phyloP scores from a whole-genome alignment of 2,329 filamentous ascomycete genomes.

The Aaosphaeria pasadenensis region DNA sequence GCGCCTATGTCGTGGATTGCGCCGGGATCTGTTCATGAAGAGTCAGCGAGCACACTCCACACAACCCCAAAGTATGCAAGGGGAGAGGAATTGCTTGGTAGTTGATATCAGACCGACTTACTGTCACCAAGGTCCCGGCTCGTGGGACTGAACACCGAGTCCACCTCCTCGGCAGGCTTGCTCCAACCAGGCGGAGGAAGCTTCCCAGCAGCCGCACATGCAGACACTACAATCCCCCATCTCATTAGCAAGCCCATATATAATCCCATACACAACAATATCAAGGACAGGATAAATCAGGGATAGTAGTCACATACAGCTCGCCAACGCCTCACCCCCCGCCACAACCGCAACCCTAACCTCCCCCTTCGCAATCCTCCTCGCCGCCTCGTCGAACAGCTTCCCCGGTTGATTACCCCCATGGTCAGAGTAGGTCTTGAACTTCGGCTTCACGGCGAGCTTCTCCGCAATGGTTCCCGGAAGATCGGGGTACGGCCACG shows the following conservation, averaged over 20 bases:
- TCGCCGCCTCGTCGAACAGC: slow-evolving; percentile 62
- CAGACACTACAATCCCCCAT: slow-evolving; percentile 41
- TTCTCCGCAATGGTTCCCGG: slow-evolving; percentile 52
- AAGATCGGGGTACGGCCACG: slow-evolving; percentile 62
- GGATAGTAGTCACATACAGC: slow-evolving; percentile 49
- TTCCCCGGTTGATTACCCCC: slow-evolving; percentile 63
- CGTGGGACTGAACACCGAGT: slow-evolving; percentile 51
- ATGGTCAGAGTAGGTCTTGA: slow-evolving; percentile 55
- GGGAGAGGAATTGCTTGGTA: not conserved
- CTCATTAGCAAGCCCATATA: not conserved
- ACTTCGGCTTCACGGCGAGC: slow-evolving; percentile 47
- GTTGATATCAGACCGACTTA: slow-evolving; percentile 21
- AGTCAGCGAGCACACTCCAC: slow-evolving; percentile 9
- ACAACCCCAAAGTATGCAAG: slow-evolving; percentile 1
- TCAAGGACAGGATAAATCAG: no score
- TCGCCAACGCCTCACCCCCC: slow-evolving; percentile 65
- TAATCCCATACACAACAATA: not conserved
- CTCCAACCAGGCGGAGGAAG: slow-evolving; percentile 62
- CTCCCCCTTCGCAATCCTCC: slow-evolving; percentile 53
- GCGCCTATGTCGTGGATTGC: slow-evolving; percentile 57
- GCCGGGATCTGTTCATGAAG: slow-evolving; percentile 48
- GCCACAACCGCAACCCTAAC: slow-evolving; percentile 58
- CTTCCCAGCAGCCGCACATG: slow-evolving; percentile 51
- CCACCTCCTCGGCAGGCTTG: slow-evolving; percentile 44
- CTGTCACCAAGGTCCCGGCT: slow-evolving; percentile 43